Percentiles rank a stretch among this genome's conserved stretches.
These are phyloP conservation scores for Pyrenochaeta sp. DNA, from an alignment of 2,329 filamentous ascomycete species.

Conservation along the genomic window DNA sequence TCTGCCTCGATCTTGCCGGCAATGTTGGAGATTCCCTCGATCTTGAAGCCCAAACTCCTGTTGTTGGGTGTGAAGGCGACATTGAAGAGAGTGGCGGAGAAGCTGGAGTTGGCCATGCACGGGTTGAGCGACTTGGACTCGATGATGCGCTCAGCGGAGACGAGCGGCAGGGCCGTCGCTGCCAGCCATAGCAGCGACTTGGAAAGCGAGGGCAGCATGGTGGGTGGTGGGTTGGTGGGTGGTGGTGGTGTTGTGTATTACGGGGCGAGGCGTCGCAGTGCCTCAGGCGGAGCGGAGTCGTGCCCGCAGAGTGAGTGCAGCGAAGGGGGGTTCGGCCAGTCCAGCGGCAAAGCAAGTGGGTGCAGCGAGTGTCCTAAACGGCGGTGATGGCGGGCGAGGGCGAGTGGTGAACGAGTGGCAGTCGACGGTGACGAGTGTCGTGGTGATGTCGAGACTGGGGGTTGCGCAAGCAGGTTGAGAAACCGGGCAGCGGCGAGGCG, in stretches of 20 bases:
- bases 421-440: slow-evolving; percentile 25
- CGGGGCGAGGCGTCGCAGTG: slow-evolving; percentile 9
- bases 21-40: slow-evolving; percentile 84
- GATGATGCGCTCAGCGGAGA: slow-evolving; percentile 67
- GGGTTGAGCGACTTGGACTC: slow-evolving; percentile 83
- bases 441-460: slow-evolving; percentile 27
- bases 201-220: slow-evolving; percentile 46
- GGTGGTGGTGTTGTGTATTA: slow-evolving; percentile 18
- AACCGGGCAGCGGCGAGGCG: slow-evolving; percentile 43
- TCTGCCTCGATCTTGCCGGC: slow-evolving; percentile 83
- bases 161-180: slow-evolving; percentile 55
- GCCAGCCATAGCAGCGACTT: slow-evolving; percentile 46
- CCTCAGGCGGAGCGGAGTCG: slow-evolving; percentile 26
- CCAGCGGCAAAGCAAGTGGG: slow-evolving; percentile 39
- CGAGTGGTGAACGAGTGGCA: slow-evolving; percentile 36
- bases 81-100: slow-evolving; percentile 90
- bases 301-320: slow-evolving; percentile 44
- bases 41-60: slow-evolving; percentile 74
- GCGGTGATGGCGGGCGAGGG: slow-evolving; percentile 3
- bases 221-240: slow-evolving; percentile 35
- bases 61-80: slow-evolving; percentile 82
- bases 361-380: slow-evolving; percentile 13
- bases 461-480: slow-evolving; percentile 35
- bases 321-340: slow-evolving; percentile 37
- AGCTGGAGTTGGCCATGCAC: slow-evolving; percentile 84